Percentiles rank a stretch among this genome's conserved stretches.
Evolutionary conservation across 2,329 filamentous ascomycete genomes (phyloP).

Genomic region (Coleophoma eucalyptorum): DNA sequence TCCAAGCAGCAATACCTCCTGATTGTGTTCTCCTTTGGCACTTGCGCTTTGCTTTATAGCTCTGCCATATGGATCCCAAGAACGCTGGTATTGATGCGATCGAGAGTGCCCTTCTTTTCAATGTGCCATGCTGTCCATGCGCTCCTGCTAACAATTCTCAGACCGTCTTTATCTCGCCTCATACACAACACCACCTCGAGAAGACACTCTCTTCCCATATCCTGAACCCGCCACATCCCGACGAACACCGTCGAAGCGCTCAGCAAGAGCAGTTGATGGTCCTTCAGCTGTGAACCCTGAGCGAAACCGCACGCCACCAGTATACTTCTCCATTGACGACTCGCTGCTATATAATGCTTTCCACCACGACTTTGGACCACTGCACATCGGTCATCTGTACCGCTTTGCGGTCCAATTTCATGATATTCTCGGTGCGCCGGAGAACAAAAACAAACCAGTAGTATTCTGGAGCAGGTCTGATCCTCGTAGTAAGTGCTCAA

Average conservation of each 20-base stretch:
- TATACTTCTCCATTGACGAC: constrained; percentile 95
- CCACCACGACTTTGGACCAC: constrained; percentile 94
- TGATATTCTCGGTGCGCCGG: constrained; percentile 86
- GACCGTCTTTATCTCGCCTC: constrained; percentile 94
- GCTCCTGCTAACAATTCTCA: constrained; percentile 43
- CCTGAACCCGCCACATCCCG: constrained; percentile 49
- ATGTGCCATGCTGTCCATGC: constrained; percentile 5
- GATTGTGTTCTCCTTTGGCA: no score
- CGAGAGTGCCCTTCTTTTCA: background rate
- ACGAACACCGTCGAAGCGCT: constrained; percentile 72
- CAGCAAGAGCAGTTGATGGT: constrained; percentile 59
- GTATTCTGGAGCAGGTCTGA: constrained; percentile 96
- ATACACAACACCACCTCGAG: constrained; percentile 77
- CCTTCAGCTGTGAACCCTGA: constrained; percentile 42
- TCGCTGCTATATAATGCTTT: constrained; percentile 95
- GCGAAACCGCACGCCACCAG: constrained; percentile 61
- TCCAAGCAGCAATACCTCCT: background rate
- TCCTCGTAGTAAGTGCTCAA: constrained; percentile 67
- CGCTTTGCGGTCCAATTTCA: constrained; percentile 95
- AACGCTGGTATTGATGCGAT: background rate
- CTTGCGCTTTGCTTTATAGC: no score
- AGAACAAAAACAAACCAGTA: constrained; percentile 84
- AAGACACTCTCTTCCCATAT: constrained; percentile 84
- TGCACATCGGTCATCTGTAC: constrained; percentile 97
- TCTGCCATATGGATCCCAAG: no score